Evolutionary conservation across 2,329 filamentous ascomycete genomes (phyloP).

Genomic region (Calonectria pseudoturangicola): DNA sequence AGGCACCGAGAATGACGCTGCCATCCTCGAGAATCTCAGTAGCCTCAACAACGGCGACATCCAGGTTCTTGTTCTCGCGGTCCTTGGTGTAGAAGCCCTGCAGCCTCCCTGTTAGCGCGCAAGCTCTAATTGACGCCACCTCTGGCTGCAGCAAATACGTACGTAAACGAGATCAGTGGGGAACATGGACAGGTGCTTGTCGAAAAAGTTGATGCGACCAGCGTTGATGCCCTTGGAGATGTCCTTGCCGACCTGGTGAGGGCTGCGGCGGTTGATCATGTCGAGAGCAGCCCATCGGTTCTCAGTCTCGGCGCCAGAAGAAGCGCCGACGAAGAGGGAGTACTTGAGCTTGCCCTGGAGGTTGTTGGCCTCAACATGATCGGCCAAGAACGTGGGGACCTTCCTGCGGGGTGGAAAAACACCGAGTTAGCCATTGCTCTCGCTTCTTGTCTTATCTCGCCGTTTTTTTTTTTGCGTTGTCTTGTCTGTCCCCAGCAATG

Average conservation of each 20-base stretch:
- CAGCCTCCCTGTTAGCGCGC: constrained; percentile 40
- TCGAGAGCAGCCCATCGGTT: constrained; percentile 92
- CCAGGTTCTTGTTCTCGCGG: constrained; percentile 82
- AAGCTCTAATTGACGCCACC: neutral
- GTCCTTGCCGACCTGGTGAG: constrained; percentile 92
- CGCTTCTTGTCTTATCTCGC: too few relatives aligned
- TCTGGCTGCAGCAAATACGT: constrained; percentile 50
- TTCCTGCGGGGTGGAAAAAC: constrained; percentile 72
- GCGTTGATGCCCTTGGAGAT: constrained; percentile 94
- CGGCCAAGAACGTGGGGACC: constrained; percentile 87
- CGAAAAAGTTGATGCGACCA: constrained; percentile 92
- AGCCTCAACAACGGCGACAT: constrained; percentile 90
- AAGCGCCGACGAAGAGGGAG: constrained; percentile 92
- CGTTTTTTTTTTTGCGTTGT: neutral
- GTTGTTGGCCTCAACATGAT: constrained; percentile 91
- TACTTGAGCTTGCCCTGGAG: constrained; percentile 91
- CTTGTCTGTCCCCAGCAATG: constrained; percentile 25
- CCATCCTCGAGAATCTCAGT: constrained; percentile 92
- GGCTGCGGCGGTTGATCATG: constrained; percentile 91
- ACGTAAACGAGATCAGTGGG: constrained; percentile 89
- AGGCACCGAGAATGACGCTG: constrained; percentile 90
- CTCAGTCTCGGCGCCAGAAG: constrained; percentile 91
- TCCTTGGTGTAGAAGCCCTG: constrained; percentile 89
- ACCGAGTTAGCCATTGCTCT: constrained; percentile 42
- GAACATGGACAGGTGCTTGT: constrained; percentile 96